Base-by-base conservation (phyloP, 73 alveolate genomes). In the Stentor coeruleus region DNA sequence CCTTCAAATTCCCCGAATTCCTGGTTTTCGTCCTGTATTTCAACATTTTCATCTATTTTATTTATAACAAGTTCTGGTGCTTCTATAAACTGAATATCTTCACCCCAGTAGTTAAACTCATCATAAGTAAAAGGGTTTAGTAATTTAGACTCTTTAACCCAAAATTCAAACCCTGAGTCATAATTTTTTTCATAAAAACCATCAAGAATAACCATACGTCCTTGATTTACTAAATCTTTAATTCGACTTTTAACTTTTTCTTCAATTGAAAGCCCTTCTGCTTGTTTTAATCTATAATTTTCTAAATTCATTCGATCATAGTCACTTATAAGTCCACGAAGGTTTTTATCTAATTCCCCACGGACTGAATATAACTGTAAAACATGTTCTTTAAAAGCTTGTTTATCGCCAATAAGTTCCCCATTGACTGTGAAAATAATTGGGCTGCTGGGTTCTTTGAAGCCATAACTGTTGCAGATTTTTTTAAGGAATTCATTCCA, bases 361-460 rank as follows among this genome's bases (percentile, higher is more conserved):
- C 28, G 15, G 15, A 57, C 15, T n/a, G 86, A 86, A 55, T 82
- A 90, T 58, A 74, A 82, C 49, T 40, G 80, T 59, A 86, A 74
- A 31, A 88, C 85, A 74, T 90, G 91, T 38, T 90, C 90, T 35
- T 60, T 59, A 81, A 90, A 90, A 38, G 42, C 82, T 33, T 59
- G 59, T 3, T 83, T 91, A 74, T 90, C 95, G 0, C 95, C 95
- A 14, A 90, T 90, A 28, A 90, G 85, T 3, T 87, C 41, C 26
- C 95, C 95, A 57, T 90, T 92, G 14, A 82, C 72, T 0, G 95
- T 90, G 83, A 77, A 90, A 20, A 90, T 82, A n/a, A 90, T 38
- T 35, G 95, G 95, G 77, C 92, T 86, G 4, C 91, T 86, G 55
- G 87, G 42, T 42, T 49, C 83, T 20, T 39, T 79, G 74, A 90